phyloP scores from a whole-genome alignment of 2,329 filamentous ascomycete species.

The Tolypocladium ovalisporum region DNA sequence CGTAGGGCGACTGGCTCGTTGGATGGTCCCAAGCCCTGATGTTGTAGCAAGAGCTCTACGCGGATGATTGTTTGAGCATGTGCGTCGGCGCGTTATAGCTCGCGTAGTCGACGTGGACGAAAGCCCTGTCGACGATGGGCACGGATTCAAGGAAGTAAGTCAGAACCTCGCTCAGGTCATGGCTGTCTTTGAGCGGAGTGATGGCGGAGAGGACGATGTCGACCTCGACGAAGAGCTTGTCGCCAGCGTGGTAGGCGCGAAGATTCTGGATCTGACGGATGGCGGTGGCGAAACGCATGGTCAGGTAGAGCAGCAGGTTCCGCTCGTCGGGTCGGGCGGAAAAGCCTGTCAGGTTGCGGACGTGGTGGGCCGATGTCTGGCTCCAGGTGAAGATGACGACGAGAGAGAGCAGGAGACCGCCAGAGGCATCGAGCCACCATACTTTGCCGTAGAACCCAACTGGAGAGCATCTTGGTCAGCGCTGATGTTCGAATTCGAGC shows the following conservation, averaged over 20 bases:
- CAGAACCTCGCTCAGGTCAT: conserved; percentile 67
- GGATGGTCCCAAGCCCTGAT: neutral
- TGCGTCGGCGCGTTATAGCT: conserved; percentile 52
- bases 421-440: conserved; percentile 78
- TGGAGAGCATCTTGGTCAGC: conserved; percentile 9
- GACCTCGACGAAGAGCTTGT: conserved; percentile 72
- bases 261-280: conserved; percentile 80
- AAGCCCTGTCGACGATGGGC: conserved; percentile 63
- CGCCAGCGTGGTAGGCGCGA: conserved; percentile 75
- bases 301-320: conserved; percentile 79
- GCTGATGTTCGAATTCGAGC: no score
- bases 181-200: conserved; percentile 66
- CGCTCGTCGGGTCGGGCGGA: conserved; percentile 71
- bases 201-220: conserved; percentile 74
- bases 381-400: conserved; percentile 77
- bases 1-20: neutral
- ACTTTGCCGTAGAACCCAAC: conserved; percentile 64
- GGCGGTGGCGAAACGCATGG: conserved; percentile 84
- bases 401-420: conserved; percentile 65
- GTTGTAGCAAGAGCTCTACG: neutral
- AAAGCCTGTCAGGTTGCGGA: conserved; percentile 70
- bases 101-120: conserved; percentile 56
- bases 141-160: conserved; percentile 81
- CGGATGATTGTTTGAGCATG: conserved; percentile 28
- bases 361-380: conserved; percentile 61